Base-by-base conservation (phyloP, 345 rosid genomes). In the Citrus hindsii region DNA sequence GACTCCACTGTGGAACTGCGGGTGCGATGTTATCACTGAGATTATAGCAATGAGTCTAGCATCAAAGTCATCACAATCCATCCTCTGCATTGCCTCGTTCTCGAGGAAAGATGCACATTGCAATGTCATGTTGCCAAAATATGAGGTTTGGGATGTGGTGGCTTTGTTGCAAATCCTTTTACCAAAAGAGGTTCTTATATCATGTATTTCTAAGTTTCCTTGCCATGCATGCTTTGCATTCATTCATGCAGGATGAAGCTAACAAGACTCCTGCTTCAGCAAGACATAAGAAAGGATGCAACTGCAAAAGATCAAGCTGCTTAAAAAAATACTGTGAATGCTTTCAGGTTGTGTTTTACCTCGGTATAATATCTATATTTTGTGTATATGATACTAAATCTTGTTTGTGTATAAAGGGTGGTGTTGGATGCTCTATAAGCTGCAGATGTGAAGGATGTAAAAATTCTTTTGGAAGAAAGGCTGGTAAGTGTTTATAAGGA, bases 241-340 rank as follows among this genome's bases (percentile, higher is more conserved):
- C 73, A 28, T 56, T 80, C 38, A 22, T 79, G 77, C 79, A 89
- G 94, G 92, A 83, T 33, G 95, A 87, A 81, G 66, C 60, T 61
- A 87, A 48, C 80, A 87, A 86, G 80, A 88, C 98, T 80, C 96
- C 94, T 28, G 91, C 85, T 60, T 89, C 95, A 80, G 93, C 92
- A 67, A 87, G 94, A 83, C 98, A 93, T 78, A 88, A 80, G 72
- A 87, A 87, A 81, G 98, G 98, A 84, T 93, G 98, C 89, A 92
- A 89, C 84, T 93, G 98, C 81, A 90, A 63, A 81, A 92, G 81
- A 81, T 93, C 97, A 75, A 85, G 88, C 64, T 93, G 98, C 87
- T 83, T 84, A 67, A 90, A 93, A 88, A 91, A 83, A 84, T 93
- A 93, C 76, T 91, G 97, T 3, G 97, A 93, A 85, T 93, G 97